Base-by-base conservation (phyloP, 106 monocot genomes). In the Allium fistulosum region DNA sequence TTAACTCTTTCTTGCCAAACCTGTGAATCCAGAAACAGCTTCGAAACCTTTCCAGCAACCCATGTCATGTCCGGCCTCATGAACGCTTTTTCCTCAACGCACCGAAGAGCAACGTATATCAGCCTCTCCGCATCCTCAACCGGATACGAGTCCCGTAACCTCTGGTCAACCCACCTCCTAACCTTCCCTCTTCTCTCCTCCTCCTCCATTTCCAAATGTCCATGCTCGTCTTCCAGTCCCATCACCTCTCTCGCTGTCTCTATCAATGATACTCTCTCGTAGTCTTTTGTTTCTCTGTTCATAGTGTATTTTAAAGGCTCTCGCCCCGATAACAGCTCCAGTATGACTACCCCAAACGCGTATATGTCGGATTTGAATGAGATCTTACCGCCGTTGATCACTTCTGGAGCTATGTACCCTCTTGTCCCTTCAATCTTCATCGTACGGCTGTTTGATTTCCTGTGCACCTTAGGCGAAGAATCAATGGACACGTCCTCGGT, bases 331-430 rank as follows among this genome's bases (percentile, higher is more conserved):
- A 93, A 14, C 57, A 93, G 77, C 77, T 94, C 94, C 52, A 94
- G 81, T 1, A 94, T 66, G 65, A 94, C 85, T 11, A 94, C 74
- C 10, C 67, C 94, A 75, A 85, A 80, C 17, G 87, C 83, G 72
- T 57, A 94, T 48, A 90, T 83, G 80, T 94, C 94, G 22, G 86
- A 89, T 16, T 69, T 79, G 67, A 53, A 74, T 7, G 93, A 83
- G 8, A 77, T 65, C 7, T n/a, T 11, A 12, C 72, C 81, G 9
- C 86, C 85, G 9, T 69, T 53, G 48, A 83, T 51, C 10, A 90
- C 65, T 69, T 94, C 94, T 58, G 94, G 94, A 17, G 94, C 87
- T 49, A 90, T 84, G 81, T 93, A 89, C 7, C 83, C 89, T 62
- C 86, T 82, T 51, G 83, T 71, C 47, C 93, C 89, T 47, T 83